phyloP scores from a whole-genome alignment of 345 rosid species.

The Eucalyptus sp. region DNA sequence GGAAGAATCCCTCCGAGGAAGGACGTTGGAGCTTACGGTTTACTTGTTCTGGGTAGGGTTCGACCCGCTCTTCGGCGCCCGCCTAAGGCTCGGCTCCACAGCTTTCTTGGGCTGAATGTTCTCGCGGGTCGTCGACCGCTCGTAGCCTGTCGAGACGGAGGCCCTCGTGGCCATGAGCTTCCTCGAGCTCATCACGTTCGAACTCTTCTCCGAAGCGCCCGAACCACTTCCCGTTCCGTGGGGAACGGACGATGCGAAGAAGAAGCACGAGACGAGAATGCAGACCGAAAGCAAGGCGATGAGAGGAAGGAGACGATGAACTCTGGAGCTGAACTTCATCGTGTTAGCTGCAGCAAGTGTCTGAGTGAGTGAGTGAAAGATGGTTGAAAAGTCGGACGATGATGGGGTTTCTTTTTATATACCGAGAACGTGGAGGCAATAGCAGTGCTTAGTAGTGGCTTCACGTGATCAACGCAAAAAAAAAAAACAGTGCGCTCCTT shows the following conservation, averaged over 20 bases:
- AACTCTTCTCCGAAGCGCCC: neutral
- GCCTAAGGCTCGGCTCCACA: conserved; percentile 27
- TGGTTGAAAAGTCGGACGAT: neutral
- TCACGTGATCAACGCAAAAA: neutral
- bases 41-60: conserved; percentile 47
- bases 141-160: neutral
- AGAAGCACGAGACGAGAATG: neutral
- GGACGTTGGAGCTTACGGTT: neutral
- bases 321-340: neutral
- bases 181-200: neutral
- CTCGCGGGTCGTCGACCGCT: neutral
- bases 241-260: neutral
- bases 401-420: neutral
- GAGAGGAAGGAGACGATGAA: neutral
- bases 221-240: neutral
- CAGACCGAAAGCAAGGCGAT: neutral
- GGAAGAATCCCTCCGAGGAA: neutral
- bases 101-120: conserved; percentile 2
- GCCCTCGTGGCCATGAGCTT: neutral
- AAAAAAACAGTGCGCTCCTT: neutral
- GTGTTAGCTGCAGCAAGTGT: neutral
- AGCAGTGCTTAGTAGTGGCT: neutral
- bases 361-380: neutral
- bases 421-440: neutral
- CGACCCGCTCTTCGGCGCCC: conserved; percentile 34